These are phyloP conservation scores for Pythium guiyangense DNA, from an alignment of 352 stramenopile genomes.

Conservation along the genomic window DNA sequence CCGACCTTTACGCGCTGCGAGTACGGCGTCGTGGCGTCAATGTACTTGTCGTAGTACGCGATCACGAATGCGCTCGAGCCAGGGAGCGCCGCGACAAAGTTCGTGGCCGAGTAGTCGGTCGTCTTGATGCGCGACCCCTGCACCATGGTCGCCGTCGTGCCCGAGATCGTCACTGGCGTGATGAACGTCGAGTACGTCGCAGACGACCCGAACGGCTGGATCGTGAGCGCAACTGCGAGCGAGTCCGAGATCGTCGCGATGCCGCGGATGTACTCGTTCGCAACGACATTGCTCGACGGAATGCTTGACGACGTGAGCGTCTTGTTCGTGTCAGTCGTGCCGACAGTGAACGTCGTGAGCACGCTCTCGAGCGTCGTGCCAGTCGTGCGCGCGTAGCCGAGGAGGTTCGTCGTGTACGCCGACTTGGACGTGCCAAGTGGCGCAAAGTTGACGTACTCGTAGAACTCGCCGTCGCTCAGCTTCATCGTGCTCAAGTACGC, in stretches of 20 bases:
- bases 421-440: conserved; percentile 29
- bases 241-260: conserved; percentile 57
- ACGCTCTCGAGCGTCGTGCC: conserved; percentile 24
- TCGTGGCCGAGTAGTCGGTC: conserved; percentile 23
- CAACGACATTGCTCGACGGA: conserved; percentile 18
- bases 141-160: conserved; percentile 14
- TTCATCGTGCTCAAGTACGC: conserved; percentile 46
- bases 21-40: conserved; percentile 12
- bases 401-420: conserved; percentile 40
- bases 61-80: conserved; percentile 31
- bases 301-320: conserved; percentile 17
- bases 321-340: conserved; percentile 22
- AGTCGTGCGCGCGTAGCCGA: conserved; percentile 36
- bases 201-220: conserved; percentile 2
- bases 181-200: conserved; percentile 19
- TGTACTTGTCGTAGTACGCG: conserved; percentile 41
- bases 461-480: conserved; percentile 15
- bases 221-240: conserved; percentile 28
- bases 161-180: conserved; percentile 26
- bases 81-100: conserved; percentile 32
- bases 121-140: conserved; percentile 19
- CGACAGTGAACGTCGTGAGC: conserved; percentile 42
- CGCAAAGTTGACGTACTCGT: conserved; percentile 49
- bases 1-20: conserved; percentile 37
- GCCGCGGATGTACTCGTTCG: conserved; percentile 28